These are phyloP conservation scores for Ilex asprella DNA, from an alignment of 257 asterid genomes.

Conservation along the genomic window DNA sequence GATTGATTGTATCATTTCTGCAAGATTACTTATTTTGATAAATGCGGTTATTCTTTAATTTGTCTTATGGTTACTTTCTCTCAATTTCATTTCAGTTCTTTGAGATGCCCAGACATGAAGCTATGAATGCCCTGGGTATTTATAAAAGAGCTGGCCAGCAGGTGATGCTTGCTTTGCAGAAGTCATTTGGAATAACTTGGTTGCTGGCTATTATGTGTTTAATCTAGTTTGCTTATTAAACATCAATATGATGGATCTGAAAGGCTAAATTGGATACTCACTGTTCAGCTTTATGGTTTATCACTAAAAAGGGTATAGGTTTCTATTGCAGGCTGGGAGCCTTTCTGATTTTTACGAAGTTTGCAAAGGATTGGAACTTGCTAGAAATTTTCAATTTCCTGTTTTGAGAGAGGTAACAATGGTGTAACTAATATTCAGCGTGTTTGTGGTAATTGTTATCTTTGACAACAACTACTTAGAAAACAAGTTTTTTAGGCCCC, in stretches of 20 bases:
- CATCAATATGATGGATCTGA: too few species aligned
- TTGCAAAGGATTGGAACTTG: conserved; percentile 96
- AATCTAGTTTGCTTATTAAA: conserved; percentile 6
- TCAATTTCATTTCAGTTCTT: conserved; percentile 64
- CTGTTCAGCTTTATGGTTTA: conserved; percentile 9
- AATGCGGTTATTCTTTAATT: not conserved
- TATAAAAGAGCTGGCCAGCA: conserved; percentile 98
- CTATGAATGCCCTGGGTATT: conserved; percentile 85
- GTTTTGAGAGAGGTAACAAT: conserved; percentile 73
- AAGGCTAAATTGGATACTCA: not conserved
- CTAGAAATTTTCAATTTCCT: conserved; percentile 96
- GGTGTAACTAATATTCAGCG: not conserved
- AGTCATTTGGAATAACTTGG: conserved; percentile 9
- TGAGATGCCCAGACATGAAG: conserved; percentile 99
- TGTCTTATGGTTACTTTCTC: conserved; percentile 6
- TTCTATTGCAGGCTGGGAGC: conserved; percentile 56
- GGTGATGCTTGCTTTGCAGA: conserved; percentile 36
- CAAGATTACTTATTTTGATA: not conserved
- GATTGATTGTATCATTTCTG: conserved; percentile 12
- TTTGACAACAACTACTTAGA: not conserved
- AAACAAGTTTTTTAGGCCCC: not conserved
- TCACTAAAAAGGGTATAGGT: conserved; percentile 5
- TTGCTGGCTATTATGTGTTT: not conserved
- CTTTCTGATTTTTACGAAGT: conserved; percentile 94
- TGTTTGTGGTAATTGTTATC: too few species aligned